phyloP scores from a whole-genome alignment of 208 protist species.

The Naegleria fowleri region DNA sequence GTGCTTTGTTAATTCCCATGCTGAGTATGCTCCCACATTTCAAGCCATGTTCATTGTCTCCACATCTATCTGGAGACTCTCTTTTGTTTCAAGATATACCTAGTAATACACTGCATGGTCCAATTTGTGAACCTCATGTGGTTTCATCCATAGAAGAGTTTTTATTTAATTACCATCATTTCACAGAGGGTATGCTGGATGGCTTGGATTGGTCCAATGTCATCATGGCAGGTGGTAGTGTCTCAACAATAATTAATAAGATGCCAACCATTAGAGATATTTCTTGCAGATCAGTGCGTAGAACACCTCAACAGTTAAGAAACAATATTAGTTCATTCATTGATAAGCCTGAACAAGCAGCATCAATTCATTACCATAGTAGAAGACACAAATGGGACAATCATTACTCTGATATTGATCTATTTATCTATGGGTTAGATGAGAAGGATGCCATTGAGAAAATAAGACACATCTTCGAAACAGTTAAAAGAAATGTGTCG shows the following conservation, averaged over 20 bases:
- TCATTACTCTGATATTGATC: neutral
- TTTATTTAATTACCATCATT: neutral
- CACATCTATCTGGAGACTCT: neutral
- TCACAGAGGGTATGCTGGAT: neutral
- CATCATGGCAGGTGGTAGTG: neutral
- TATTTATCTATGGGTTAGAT: neutral
- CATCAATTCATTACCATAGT: too few relatives aligned
- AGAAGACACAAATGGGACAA: too few relatives aligned
- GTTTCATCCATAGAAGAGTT: neutral
- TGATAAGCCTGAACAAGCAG: too few relatives aligned
- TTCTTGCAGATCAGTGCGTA: too few relatives aligned
- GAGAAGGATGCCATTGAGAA: neutral
- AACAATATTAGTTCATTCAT: too few relatives aligned
- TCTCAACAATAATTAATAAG: neutral
- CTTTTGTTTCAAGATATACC: neutral
- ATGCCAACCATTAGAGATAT: too few relatives aligned
- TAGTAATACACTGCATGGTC: neutral
- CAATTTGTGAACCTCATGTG: neutral
- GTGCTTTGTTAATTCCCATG: neutral
- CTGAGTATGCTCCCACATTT: neutral
- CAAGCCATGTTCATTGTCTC: neutral
- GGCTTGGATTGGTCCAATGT: conserved; percentile 1
- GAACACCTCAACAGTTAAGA: too few relatives aligned
- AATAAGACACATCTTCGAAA: conserved; percentile 2
- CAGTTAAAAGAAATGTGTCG: neutral